Conservation (phyloP, 805 yeast species). For the Isabelozyma heimii region DNA sequence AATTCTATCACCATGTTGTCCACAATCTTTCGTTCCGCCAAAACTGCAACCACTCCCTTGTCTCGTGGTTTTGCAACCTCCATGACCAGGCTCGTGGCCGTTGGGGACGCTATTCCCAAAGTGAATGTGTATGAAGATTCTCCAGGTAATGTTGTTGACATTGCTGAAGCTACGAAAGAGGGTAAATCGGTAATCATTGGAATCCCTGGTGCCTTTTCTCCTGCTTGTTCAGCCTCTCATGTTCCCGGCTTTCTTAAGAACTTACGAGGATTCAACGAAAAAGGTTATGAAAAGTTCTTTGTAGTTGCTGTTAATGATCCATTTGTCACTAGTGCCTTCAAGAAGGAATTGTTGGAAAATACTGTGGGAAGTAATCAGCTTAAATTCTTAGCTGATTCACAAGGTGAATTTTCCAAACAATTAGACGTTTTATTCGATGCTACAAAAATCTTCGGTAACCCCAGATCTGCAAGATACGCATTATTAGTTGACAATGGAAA, state of each 20-base stretch:
- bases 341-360: constrained; percentile 31
- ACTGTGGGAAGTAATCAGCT: constrained; percentile 29
- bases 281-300: constrained; percentile 63
- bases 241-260: constrained; percentile 69
- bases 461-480: constrained; percentile 74
- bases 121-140: constrained; percentile 55
- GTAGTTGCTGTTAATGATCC: constrained; percentile 84
- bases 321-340: constrained; percentile 84
- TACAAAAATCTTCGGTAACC: constrained; percentile 68
- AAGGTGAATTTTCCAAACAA: constrained; percentile 64
- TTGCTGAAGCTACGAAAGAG: constrained; percentile 43
- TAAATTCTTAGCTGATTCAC: constrained; percentile 75
- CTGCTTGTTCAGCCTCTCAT: constrained; percentile 71
- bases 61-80: constrained; percentile 18
- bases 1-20: not conserved
- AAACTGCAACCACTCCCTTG: constrained; percentile 1
- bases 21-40: not conserved
- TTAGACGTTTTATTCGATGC: constrained; percentile 76
- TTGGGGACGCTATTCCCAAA: constrained; percentile 64
- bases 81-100: constrained; percentile 32
- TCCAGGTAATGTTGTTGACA: constrained; percentile 60
- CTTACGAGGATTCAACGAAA: constrained; percentile 50
- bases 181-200: constrained; percentile 39
- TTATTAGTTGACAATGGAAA: constrained; percentile 72
- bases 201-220: constrained; percentile 69